A percentile compares a stretch with the other conserved stretches of the same genome.
phyloP scores from a whole-genome alignment of 306 rosid genomes.

The peach (Prunus persica) region DNA sequence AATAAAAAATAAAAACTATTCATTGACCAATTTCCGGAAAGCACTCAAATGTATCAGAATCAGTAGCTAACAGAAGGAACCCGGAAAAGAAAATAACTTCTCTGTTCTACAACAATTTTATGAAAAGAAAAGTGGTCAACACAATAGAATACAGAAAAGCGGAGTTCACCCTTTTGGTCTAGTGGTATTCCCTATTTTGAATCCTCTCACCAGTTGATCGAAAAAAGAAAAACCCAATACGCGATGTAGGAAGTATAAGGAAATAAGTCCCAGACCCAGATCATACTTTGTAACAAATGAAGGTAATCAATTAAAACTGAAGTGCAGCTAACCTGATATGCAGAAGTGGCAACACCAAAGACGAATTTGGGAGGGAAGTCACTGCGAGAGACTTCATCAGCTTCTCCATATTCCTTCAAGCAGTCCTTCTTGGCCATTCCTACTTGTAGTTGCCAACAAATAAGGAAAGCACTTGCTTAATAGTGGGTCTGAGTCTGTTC shows the following conservation, averaged over 20 bases:
- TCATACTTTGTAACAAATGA: conserved; percentile 18
- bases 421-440: conserved; percentile 49
- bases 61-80: not conserved
- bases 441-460: not conserved
- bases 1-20: not conserved
- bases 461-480: too few species aligned
- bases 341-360: conserved; percentile 87
- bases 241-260: not conserved
- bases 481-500: not conserved
- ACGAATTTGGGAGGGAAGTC: conserved; percentile 79
- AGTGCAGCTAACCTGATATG: conserved; percentile 62
- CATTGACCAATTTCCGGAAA: not conserved
- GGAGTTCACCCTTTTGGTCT: not conserved
- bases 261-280: conserved; percentile 15
- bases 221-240: too few species aligned
- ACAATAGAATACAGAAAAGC: not conserved
- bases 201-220: not conserved
- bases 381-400: conserved; percentile 41
- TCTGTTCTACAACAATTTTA: not conserved
- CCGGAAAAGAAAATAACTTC: not conserved
- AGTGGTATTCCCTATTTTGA: not conserved
- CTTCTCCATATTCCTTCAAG: conserved; percentile 20
- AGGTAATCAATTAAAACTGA: not conserved
- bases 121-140: not conserved
- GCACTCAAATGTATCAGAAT: not conserved